Conservation (phyloP, 192 early-diverging fungal genomes). For the Backusella circina region DNA sequence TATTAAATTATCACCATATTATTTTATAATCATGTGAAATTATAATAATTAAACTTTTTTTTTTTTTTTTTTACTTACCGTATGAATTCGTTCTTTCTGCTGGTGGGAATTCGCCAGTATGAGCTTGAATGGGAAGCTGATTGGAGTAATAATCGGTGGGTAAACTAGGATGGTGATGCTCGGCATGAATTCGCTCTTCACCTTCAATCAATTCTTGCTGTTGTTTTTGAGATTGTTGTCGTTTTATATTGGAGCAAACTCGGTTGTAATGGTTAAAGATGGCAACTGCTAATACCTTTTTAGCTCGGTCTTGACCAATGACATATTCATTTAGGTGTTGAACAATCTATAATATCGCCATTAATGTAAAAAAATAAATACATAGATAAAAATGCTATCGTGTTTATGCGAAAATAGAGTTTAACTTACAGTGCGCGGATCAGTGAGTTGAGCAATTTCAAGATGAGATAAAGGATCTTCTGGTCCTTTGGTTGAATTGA, state of each 20-base stretch:
- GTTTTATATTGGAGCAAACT: slow-evolving; percentile 64
- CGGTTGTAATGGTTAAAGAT: slow-evolving; percentile 86
- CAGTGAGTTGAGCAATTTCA: slow-evolving; percentile 1
- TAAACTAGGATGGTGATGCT: slow-evolving; percentile 14
- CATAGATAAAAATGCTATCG: not conserved
- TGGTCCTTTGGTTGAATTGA: not conserved
- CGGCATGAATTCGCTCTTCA: slow-evolving; percentile 18
- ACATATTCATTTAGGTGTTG: slow-evolving; percentile 83
- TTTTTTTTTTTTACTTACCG: not conserved
- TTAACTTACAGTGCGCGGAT: slow-evolving; percentile 11
- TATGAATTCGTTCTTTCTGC: slow-evolving; percentile 2
- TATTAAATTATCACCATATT: not conserved
- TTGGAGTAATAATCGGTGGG: slow-evolving; percentile 7
- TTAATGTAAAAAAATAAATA: too few species aligned
- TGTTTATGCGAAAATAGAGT: not conserved
- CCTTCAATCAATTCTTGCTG: not conserved
- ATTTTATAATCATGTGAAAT: not conserved
- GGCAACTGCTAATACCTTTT: slow-evolving; percentile 79
- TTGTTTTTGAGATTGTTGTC: slow-evolving; percentile 38
- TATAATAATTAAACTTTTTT: not conserved
- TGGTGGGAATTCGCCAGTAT: not conserved
- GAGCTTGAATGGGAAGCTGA: not conserved
- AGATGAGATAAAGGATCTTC: slow-evolving; percentile 5
- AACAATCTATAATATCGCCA: slow-evolving; percentile 49
- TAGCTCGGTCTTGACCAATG: slow-evolving; percentile 82